Evolutionary conservation across 345 rosid species (phyloP), one percentile per base, ranked within the genome.

Genomic region (Brassica cretica): DNA sequence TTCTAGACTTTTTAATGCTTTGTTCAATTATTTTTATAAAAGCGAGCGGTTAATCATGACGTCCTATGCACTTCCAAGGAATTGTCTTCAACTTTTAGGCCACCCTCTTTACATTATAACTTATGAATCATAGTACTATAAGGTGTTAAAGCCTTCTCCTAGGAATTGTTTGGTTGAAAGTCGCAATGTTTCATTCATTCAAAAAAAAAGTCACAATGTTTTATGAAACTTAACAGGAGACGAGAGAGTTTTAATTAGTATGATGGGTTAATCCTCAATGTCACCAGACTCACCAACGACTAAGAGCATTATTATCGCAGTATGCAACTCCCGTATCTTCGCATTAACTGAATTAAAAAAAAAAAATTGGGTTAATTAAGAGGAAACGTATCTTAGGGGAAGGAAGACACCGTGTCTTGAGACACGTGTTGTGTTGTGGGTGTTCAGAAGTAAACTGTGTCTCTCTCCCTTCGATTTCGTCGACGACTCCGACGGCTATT

Each of bases 221-320:
- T 33, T 30, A 6, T 37, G 9, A 30, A n/a, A 63, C 30, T 63
- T 10, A 63, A 14, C 66, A 30, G 12, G 41, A n/a, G 21, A n/a
- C 66, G 66, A 63, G 37, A 62, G 66, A 12, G 19, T 62, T 21
- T 27, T 63, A 21, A 32, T 32, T 32, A 32, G 67, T 30, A 21
- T 63, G 67, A 63, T 30, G 66, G 11, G 11, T 29, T 59, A 62
- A 14, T 62, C 39, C 39, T 62, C 39, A 29, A 29, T 12, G 37
- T 59, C 32, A 59, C 63, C 30, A 60, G 33, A 11, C 8, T 63
- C 66, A 63, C 21, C 66, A 63, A n/a, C n/a, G n/a, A n/a, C n/a
- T n/a, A n/a, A 25, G 29, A 25, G 29, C 29, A 25, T 25, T 3
- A 0, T 25, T 25, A 25, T 25, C 29, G 29, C 29, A 25, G 29